These are phyloP conservation scores for Suaeda aralocaspica DNA, from an alignment of 148 eudicot species.

Conservation along the genomic window DNA sequence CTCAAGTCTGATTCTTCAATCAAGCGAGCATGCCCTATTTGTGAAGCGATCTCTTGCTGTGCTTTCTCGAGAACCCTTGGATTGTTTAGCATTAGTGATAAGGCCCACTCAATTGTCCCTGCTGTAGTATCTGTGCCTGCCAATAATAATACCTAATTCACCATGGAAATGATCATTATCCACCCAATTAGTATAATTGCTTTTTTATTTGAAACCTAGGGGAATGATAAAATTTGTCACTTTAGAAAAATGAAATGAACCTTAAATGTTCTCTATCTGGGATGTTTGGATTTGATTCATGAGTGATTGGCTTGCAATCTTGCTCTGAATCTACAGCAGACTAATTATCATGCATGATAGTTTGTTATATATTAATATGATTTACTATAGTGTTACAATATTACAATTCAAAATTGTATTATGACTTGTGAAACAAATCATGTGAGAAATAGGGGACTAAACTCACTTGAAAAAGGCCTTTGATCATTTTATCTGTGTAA, in stretches of 20 bases:
- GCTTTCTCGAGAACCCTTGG: conserved; percentile 28
- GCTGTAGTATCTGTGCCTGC: conserved; percentile 40
- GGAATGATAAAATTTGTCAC: no score
- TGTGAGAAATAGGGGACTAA: background rate
- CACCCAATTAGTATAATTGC: no score
- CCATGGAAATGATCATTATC: background rate
- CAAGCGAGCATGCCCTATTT: conserved; percentile 21
- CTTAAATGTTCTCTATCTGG: no score
- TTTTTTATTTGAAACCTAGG: no score
- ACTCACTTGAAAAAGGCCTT: conserved; percentile 35
- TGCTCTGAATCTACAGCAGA: no score
- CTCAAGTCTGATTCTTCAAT: conserved; percentile 28
- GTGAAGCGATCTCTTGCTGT: conserved; percentile 25
- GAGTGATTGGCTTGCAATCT: no score
- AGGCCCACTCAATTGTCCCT: conserved; percentile 36
- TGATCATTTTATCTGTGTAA: conserved; percentile 30
- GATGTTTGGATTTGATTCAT: no score
- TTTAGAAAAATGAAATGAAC: no score
- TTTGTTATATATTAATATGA: no score
- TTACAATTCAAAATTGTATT: background rate
- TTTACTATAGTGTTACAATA: background rate
- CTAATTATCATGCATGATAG: no score
- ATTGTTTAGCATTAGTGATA: conserved; percentile 38
- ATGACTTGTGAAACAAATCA: background rate
- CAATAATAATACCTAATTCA: conserved; percentile 23